These are phyloP conservation scores for Rhizodiscina lignyota DNA, from an alignment of 495 filamentous ascomycete genomes.

Conservation along the genomic window DNA sequence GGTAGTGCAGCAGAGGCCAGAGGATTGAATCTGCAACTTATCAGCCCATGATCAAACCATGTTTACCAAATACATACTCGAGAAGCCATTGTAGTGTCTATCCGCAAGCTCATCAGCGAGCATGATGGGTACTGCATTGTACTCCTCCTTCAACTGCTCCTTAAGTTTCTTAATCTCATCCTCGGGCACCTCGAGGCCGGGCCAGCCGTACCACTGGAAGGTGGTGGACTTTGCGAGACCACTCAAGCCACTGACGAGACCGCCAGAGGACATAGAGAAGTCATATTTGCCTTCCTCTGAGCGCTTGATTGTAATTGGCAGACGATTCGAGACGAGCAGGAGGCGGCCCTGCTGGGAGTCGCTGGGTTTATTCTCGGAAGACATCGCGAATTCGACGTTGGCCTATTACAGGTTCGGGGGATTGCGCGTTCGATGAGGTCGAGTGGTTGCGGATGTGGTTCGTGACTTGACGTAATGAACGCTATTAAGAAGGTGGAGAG, in stretches of 20 bases:
- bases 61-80: constrained; percentile 35
- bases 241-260: constrained; percentile 77
- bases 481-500: too few species aligned
- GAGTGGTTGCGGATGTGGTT: neutral
- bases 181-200: constrained; percentile 54
- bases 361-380: constrained; percentile 5
- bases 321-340: constrained; percentile 79
- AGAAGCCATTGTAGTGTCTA: constrained; percentile 44
- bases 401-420: neutral
- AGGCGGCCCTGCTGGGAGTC: constrained; percentile 28
- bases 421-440: neutral
- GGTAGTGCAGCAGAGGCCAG: constrained; percentile 94
- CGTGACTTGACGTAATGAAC: too few species aligned
- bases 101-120: constrained; percentile 36
- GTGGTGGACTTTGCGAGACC: constrained; percentile 80
- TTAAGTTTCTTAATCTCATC: constrained; percentile 23
- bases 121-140: constrained; percentile 37
- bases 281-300: constrained; percentile 66
- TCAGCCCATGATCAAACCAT: neutral
- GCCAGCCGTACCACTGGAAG: constrained; percentile 98
- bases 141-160: constrained; percentile 25
- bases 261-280: constrained; percentile 90
- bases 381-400: too few species aligned
- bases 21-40: constrained; percentile 62
- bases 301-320: constrained; percentile 90